Conservation (phyloP, 306 rosid genomes). For the Sicyos edulis region DNA sequence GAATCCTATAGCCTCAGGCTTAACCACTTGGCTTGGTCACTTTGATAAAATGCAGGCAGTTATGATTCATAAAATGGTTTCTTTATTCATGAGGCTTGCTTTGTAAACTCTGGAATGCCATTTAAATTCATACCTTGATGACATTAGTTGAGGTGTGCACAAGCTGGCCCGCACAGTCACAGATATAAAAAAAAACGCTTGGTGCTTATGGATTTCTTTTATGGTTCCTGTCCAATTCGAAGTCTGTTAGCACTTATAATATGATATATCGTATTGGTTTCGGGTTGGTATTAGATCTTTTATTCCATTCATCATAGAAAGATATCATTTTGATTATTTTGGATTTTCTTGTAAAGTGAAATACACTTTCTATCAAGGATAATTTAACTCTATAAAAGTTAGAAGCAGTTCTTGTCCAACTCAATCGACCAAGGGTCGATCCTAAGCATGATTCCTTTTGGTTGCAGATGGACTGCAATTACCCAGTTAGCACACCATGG, state of each 20-base stretch:
- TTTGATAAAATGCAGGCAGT: neutral
- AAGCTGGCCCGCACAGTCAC: too few species aligned
- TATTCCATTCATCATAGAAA: neutral
- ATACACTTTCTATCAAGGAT: neutral
- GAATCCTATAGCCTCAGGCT: too few species aligned
- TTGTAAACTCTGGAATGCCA: neutral
- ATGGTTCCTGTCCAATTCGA: too few species aligned
- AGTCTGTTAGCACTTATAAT: too few species aligned
- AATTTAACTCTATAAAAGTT: too few species aligned
- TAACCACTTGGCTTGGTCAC: neutral
- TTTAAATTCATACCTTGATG: constrained; percentile 13
- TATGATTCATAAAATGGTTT: neutral
- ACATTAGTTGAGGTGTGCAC: too few species aligned
- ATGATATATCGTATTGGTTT: neutral
- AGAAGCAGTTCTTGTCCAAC: neutral
- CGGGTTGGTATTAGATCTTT: neutral
- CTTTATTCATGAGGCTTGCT: constrained; percentile 5
- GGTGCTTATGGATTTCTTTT: neutral
- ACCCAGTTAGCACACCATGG: constrained; percentile 93
- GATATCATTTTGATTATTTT: neutral
- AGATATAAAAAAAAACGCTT: too few species aligned
- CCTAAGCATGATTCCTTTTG: neutral
- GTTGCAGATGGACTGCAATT: constrained; percentile 93
- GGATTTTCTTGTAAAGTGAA: neutral
- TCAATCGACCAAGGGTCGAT: neutral